Conservation (phyloP, 2,329 filamentous ascomycete species). For the Phyllosticta paracitricarpa region DNA sequence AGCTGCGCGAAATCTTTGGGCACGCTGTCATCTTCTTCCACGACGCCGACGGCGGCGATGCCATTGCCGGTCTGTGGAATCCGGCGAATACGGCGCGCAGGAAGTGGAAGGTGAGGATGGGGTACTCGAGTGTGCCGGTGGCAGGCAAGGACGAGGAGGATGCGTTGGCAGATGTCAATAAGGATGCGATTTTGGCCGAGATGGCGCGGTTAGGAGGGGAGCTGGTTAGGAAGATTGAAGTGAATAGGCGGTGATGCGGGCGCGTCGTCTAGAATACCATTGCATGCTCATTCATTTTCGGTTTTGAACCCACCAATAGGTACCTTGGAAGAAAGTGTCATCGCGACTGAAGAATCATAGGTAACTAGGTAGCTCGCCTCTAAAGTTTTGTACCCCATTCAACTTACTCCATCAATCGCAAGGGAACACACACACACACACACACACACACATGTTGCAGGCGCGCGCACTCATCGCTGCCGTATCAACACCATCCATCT, state of each 20-base stretch:
- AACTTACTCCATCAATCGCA: too few species aligned
- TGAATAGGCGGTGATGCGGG: background rate
- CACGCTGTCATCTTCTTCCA: slow-evolving; percentile 72
- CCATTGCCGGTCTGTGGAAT: slow-evolving; percentile 58
- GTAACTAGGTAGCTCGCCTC: too few species aligned
- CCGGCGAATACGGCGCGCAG: slow-evolving; percentile 42
- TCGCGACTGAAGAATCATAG: too few species aligned
- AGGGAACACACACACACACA: too few species aligned
- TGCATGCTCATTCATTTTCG: too few species aligned
- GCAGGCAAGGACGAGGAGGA: slow-evolving; percentile 20
- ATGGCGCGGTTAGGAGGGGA: slow-evolving; percentile 53
- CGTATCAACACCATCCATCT: too few species aligned
- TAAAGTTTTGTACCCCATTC: too few species aligned
- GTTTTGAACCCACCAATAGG: too few species aligned
- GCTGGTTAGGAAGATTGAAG: slow-evolving; percentile 40
- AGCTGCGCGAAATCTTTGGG: slow-evolving; percentile 58
- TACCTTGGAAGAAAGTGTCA: too few species aligned
- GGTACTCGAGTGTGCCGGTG: slow-evolving; percentile 54
- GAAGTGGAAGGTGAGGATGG: slow-evolving; percentile 60
- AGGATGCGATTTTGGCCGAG: slow-evolving; percentile 57
- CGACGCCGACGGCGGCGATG: slow-evolving; percentile 49
- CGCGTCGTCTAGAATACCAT: too few species aligned
- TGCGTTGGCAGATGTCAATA: slow-evolving; percentile 53
- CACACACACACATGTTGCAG: too few species aligned
- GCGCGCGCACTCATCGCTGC: too few species aligned